Evolutionary conservation across 352 stramenopile species (phyloP).

Genomic region (Saprolegnia diclina): DNA sequence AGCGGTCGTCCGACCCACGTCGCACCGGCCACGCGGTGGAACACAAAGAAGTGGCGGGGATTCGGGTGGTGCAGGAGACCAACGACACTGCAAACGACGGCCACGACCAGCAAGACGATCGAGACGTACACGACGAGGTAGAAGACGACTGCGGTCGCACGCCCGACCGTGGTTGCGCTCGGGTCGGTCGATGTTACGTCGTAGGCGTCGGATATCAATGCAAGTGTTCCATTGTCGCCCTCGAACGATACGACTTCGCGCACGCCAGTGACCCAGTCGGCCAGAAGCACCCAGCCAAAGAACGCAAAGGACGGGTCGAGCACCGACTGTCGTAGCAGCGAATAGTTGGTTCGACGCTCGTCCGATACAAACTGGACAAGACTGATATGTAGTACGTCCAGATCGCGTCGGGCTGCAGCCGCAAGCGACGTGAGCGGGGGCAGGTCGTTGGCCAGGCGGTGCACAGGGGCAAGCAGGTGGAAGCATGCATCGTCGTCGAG

Average conservation of each 20-base stretch:
- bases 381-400: background rate
- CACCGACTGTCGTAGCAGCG: slow-evolving; percentile 9
- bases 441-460: no score
- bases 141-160: background rate
- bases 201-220: background rate
- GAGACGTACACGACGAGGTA: slow-evolving; percentile 5
- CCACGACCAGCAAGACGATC: background rate
- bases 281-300: slow-evolving; percentile 15
- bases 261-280: slow-evolving; percentile 15
- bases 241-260: slow-evolving; percentile 17
- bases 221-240: slow-evolving; percentile 1
- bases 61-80: background rate
- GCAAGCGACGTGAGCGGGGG: background rate
- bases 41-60: slow-evolving; percentile 3
- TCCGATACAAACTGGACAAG: slow-evolving; percentile 13
- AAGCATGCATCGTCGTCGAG: no score
- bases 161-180: background rate
- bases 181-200: background rate
- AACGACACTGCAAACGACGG: background rate
- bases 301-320: background rate
- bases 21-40: slow-evolving; percentile 4
- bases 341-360: background rate
- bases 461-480: no score
- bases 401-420: background rate
- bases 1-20: slow-evolving; percentile 17